Conservation (phyloP, 139 green algal species). For the Bryopsis sp. region DNA sequence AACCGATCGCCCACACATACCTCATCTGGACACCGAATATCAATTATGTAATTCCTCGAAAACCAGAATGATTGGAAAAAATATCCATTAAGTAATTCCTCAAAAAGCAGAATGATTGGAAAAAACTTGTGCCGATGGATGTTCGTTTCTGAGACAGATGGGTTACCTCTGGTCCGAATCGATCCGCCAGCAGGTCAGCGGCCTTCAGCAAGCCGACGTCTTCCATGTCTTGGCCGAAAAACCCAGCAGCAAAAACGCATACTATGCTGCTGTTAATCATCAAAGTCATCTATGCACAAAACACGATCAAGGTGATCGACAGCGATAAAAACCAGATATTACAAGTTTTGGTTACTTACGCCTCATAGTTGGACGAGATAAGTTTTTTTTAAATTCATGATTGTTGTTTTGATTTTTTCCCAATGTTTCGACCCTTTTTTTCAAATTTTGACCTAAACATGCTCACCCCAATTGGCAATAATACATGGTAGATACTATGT, state of each 20-base stretch:
- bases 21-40: conserved; percentile 17
- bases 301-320: no score
- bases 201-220: conserved; percentile 68
- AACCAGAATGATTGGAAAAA: not conserved
- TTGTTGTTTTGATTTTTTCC: no score
- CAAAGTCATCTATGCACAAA: conserved; percentile 54
- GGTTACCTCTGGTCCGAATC: conserved; percentile 16
- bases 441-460: no score
- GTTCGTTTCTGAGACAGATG: no score
- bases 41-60: not conserved
- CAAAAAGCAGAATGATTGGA: not conserved
- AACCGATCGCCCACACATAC: conserved; percentile 37
- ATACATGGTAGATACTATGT: no score
- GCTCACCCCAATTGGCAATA: no score
- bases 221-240: conserved; percentile 8
- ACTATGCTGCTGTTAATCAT: conserved; percentile 85
- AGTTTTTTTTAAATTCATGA: no score
- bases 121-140: not conserved
- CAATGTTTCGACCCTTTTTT: no score
- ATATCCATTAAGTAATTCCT: not conserved
- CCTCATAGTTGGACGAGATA: no score
- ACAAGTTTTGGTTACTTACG: no score
- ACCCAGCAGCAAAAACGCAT: conserved; percentile 60
- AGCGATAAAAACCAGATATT: not conserved
- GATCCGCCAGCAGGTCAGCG: conserved; percentile 24